phyloP scores from a whole-genome alignment of 768 basidiomycete genomes.

The Russula abietina region DNA sequence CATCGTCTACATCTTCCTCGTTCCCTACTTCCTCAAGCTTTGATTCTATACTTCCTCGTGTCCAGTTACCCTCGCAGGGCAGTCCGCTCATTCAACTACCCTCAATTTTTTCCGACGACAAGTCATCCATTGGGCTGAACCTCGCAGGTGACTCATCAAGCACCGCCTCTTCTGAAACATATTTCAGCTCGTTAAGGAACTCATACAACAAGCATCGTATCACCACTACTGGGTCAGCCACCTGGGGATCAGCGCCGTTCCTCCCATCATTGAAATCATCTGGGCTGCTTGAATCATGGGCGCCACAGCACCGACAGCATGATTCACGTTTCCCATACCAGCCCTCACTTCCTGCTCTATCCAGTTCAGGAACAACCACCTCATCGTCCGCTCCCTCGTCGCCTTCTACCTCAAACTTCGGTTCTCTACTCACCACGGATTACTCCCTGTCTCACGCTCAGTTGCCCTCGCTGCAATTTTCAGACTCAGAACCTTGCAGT shows the following conservation, averaged over 20 bases:
- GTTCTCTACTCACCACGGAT: conserved; percentile 44
- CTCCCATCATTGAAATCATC: conserved; percentile 71
- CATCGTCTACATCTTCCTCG: too few species aligned
- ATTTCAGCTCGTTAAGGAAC: conserved; percentile 2
- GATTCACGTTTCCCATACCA: too few species aligned
- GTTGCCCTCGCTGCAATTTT: conserved; percentile 31
- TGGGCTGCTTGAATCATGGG: conserved; percentile 60
- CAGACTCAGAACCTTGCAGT: conserved; percentile 24
- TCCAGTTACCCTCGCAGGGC: too few species aligned
- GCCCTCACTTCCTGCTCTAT: conserved; percentile 35
- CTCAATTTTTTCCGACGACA: conserved; percentile 70
- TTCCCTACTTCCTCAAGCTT: too few species aligned
- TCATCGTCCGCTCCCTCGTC: conserved; percentile 24
- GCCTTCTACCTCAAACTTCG: conserved; percentile 23
- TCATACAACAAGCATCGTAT: conserved; percentile 20
- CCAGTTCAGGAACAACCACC: conserved; percentile 19
- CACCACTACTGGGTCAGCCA: conserved; percentile 13
- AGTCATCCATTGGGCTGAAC: too few species aligned
- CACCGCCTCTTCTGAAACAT: conserved; percentile 34
- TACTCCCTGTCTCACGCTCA: conserved; percentile 55
- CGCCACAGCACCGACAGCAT: too few species aligned
- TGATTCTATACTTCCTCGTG: too few species aligned
- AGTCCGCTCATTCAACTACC: conserved; percentile 61
- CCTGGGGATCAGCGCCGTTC: conserved; percentile 32
- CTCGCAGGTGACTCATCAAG: too few species aligned